These are phyloP conservation scores for Trichoderma sp. DNA, from an alignment of 2,329 filamentous ascomycete genomes.

Conservation along the genomic window DNA sequence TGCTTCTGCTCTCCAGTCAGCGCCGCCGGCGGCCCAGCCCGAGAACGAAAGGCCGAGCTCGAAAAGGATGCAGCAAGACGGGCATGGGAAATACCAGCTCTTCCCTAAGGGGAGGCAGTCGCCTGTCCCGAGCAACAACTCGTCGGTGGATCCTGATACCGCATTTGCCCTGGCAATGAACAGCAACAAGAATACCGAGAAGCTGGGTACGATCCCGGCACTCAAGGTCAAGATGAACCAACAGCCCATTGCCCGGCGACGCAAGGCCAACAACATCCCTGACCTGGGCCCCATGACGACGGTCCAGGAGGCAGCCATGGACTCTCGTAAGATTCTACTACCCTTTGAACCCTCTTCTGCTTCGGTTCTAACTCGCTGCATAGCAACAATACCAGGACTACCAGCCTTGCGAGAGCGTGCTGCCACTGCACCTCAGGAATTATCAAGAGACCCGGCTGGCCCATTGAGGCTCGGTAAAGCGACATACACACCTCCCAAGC, in stretches of 20 bases:
- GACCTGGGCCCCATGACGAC: conserved; percentile 70
- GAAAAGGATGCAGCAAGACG: conserved; percentile 62
- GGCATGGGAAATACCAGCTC: conserved; percentile 60
- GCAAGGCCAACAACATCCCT: conserved; percentile 65
- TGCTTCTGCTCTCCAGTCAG: conserved; percentile 29
- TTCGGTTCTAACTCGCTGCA: neutral
- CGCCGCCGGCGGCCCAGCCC: conserved; percentile 36
- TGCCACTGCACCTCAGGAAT: conserved; percentile 55
- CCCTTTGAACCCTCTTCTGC: neutral
- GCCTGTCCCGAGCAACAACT: conserved; percentile 45
- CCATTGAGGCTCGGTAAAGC: conserved; percentile 20
- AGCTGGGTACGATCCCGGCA: conserved; percentile 43
- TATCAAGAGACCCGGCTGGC: neutral
- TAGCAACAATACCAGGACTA: conserved; percentile 68
- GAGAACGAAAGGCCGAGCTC: conserved; percentile 52
- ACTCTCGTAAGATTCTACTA: conserved; percentile 61
- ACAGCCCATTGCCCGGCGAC: conserved; percentile 58
- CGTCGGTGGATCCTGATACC: conserved; percentile 55
- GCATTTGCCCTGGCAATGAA: conserved; percentile 49
- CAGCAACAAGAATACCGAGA: conserved; percentile 48
- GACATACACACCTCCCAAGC: conserved; percentile 33
- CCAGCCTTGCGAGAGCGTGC: conserved; percentile 67
- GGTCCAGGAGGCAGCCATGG: conserved; percentile 67
- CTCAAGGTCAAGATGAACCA: conserved; percentile 60
- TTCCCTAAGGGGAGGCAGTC: conserved; percentile 59